A percentile compares a stretch with the other conserved stretches of the same genome.
Evolutionary conservation across 352 stramenopile genomes (phyloP).

Genomic region (Aphanomyces stellatus): DNA sequence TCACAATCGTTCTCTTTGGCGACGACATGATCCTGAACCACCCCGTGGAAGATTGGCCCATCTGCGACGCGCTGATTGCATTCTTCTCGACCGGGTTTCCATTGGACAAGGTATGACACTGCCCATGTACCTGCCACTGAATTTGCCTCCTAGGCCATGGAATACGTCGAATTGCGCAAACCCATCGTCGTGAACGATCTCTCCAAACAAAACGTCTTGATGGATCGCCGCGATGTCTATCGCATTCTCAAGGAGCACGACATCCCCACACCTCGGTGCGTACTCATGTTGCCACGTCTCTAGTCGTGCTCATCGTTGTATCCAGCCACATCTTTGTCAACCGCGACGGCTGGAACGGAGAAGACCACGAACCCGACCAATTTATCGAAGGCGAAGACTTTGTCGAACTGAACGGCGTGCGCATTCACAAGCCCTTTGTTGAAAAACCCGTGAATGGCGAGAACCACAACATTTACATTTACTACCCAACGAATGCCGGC

Average conservation of each 20-base stretch:
- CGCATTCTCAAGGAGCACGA: slow-evolving; percentile 83
- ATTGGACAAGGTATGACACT: slow-evolving; percentile 82
- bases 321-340: slow-evolving; percentile 89
- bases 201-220: slow-evolving; percentile 89
- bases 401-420: slow-evolving; percentile 87
- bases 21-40: slow-evolving; percentile 94
- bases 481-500: slow-evolving; percentile 98
- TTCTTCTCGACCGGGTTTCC: slow-evolving; percentile 99
- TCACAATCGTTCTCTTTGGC: slow-evolving; percentile 96
- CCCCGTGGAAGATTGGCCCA: slow-evolving; percentile 88
- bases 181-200: slow-evolving; percentile 98
- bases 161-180: slow-evolving; percentile 91
- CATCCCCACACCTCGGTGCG: slow-evolving; percentile 85
- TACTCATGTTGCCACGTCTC: not conserved
- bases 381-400: slow-evolving; percentile 65
- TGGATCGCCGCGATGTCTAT: slow-evolving; percentile 96
- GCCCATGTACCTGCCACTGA: not conserved
- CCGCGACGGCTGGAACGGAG: slow-evolving; percentile 83
- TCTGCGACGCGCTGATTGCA: slow-evolving; percentile 95
- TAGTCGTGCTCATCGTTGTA: not conserved
- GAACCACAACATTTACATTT: slow-evolving; percentile 99
- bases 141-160: slow-evolving; percentile 70
- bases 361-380: slow-evolving; percentile 24
- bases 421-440: slow-evolving; percentile 99
- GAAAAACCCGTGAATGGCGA: slow-evolving; percentile 99